phyloP scores from a whole-genome alignment of 2,329 filamentous ascomycete species.

The Aspergillus pseudonomiae region DNA sequence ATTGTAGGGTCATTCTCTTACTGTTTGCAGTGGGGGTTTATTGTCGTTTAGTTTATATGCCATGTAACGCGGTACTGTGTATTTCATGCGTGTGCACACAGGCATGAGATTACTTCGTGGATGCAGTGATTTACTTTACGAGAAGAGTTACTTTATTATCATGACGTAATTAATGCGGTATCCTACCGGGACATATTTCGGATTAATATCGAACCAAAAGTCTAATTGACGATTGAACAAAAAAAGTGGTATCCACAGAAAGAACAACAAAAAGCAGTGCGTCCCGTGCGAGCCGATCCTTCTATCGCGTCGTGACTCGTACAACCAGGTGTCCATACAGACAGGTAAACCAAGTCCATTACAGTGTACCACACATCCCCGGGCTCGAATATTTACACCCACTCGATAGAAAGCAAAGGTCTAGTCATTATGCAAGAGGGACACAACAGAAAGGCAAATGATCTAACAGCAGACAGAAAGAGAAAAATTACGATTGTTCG shows the following conservation, averaged over 20 bases:
- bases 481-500: constrained; percentile 30
- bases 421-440: background rate
- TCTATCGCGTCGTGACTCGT: background rate
- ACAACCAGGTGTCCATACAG: background rate
- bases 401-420: background rate
- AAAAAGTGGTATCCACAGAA: constrained; percentile 1
- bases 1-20: constrained; percentile 41
- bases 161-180: background rate
- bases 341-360: background rate
- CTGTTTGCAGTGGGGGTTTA: background rate
- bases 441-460: background rate
- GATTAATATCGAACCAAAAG: background rate
- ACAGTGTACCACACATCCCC: background rate
- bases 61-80: background rate
- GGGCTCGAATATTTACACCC: background rate
- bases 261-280: background rate
- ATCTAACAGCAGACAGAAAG: background rate
- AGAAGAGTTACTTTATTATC: background rate
- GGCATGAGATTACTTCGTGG: background rate
- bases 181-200: background rate
- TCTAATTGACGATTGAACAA: background rate
- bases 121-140: background rate
- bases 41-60: background rate
- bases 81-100: background rate
- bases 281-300: background rate